phyloP scores from a whole-genome alignment of 2,329 filamentous ascomycete genomes.

The Fusarium camptoceras region DNA sequence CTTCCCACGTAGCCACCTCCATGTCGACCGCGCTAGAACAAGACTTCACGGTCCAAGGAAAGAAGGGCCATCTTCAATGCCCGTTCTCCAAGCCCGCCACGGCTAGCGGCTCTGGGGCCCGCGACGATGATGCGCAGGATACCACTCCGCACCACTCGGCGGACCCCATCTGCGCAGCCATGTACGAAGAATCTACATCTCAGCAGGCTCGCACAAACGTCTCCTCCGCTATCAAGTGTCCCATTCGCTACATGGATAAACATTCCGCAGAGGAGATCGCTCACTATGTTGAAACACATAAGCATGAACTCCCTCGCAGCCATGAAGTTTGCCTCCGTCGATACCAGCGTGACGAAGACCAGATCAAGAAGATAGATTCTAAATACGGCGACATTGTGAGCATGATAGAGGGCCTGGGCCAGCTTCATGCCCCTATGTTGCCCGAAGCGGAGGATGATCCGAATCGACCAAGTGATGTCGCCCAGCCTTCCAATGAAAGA shows the following conservation, averaged over 20 bases:
- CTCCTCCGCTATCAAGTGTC: conserved; percentile 76
- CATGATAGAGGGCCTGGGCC: conserved; percentile 92
- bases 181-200: conserved; percentile 70
- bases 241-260: conserved; percentile 91
- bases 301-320: conserved; percentile 92
- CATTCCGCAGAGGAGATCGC: conserved; percentile 94
- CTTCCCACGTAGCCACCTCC: conserved; percentile 63
- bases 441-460: conserved; percentile 66
- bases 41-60: conserved; percentile 90
- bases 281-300: conserved; percentile 92
- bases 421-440: conserved; percentile 89
- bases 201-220: conserved; percentile 62
- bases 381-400: conserved; percentile 93
- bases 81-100: conserved; percentile 73
- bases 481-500: conserved; percentile 71
- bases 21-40: conserved; percentile 79
- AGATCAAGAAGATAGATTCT: conserved; percentile 88
- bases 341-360: conserved; percentile 87
- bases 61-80: conserved; percentile 81
- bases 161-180: conserved; percentile 73
- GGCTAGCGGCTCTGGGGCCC: conserved; percentile 45
- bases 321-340: conserved; percentile 92
- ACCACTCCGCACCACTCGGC: conserved; percentile 61
- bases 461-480: conserved; percentile 57
- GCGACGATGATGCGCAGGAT: conserved; percentile 50